Evolutionary conservation across 495 filamentous ascomycete genomes (phyloP).

Genomic region (Penicillium coffeae): DNA sequence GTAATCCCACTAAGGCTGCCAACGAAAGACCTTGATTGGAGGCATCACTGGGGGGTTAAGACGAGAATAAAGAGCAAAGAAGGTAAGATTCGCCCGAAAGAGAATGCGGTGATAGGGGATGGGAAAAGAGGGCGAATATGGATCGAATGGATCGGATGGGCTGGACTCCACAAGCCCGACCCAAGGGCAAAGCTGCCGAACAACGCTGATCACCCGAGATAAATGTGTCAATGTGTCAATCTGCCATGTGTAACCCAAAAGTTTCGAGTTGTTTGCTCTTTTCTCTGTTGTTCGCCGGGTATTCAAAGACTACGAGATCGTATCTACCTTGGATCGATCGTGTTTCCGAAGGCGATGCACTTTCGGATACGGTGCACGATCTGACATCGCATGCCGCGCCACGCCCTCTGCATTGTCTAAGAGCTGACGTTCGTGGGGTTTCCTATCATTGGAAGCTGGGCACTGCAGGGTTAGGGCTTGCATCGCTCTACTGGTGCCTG

Average conservation of each 20-base stretch:
- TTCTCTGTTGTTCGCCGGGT: neutral
- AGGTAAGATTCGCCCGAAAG: neutral
- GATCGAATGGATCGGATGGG: conserved; percentile 1
- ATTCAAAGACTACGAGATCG: no score
- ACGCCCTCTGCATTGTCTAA: no score
- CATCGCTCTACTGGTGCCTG: no score
- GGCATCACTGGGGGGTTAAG: neutral
- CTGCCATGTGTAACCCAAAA: neutral
- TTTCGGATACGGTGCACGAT: no score
- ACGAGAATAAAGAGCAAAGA: neutral
- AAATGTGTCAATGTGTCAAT: no score
- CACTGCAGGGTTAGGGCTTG: no score
- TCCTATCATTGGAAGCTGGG: no score
- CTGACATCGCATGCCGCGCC: no score
- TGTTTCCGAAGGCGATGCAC: no score
- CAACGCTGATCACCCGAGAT: conserved; percentile 22
- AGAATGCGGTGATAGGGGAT: conserved; percentile 1
- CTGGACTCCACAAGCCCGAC: conserved; percentile 10
- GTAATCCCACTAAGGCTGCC: neutral
- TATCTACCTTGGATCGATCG: no score
- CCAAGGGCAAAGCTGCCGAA: conserved; percentile 22
- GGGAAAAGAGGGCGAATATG: conserved; percentile 5
- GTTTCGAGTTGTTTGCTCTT: neutral
- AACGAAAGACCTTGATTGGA: neutral
- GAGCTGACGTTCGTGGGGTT: no score